phyloP scores from a whole-genome alignment of 2,329 filamentous ascomycete species.

The Neonectria coccinea region DNA sequence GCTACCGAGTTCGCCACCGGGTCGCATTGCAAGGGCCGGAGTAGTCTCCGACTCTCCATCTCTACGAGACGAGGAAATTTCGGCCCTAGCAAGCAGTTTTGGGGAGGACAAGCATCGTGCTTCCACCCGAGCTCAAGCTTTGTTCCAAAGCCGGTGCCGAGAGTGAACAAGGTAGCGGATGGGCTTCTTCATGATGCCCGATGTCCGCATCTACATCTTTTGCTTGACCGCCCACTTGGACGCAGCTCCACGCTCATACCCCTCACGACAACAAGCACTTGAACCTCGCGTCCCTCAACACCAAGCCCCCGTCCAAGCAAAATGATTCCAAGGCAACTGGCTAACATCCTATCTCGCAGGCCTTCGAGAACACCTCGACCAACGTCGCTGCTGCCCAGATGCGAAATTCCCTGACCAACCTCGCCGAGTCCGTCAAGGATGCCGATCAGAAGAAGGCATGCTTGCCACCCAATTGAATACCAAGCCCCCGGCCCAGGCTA shows the following conservation, averaged over 20 bases:
- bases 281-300: neutral
- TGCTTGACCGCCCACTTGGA: slow-evolving; percentile 21
- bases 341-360: slow-evolving; percentile 65
- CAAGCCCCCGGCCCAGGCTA: slow-evolving; percentile 11
- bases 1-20: neutral
- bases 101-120: neutral
- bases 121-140: neutral
- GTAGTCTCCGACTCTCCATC: neutral
- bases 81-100: neutral
- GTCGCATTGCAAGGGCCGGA: neutral
- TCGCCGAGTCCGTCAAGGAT: slow-evolving; percentile 90
- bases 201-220: neutral
- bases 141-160: neutral
- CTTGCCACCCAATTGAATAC: slow-evolving; percentile 12
- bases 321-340: slow-evolving; percentile 18
- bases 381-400: slow-evolving; percentile 98
- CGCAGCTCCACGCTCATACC: slow-evolving; percentile 2
- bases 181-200: neutral
- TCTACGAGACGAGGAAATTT: neutral
- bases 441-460: slow-evolving; percentile 84
- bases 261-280: neutral
- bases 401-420: slow-evolving; percentile 95
- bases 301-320: neutral
- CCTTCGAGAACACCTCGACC: slow-evolving; percentile 99
- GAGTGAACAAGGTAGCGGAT: neutral